Conservation (phyloP, 2,329 filamentous ascomycete species). For the Aspergillus aculeatinus region DNA sequence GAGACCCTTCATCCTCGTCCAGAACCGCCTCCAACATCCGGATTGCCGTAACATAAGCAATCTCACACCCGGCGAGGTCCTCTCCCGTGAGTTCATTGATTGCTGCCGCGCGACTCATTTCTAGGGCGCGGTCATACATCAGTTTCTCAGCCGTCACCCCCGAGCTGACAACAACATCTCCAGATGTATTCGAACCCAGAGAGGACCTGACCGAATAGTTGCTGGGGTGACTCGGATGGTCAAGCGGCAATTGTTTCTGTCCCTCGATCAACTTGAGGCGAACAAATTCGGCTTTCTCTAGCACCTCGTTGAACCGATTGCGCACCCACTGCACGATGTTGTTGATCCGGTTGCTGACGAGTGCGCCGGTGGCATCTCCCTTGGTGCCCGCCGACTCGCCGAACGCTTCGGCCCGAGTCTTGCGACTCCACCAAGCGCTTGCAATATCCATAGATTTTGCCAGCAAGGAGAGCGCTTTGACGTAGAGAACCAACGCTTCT, state of each 20-base stretch:
- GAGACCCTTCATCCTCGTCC: slow-evolving; percentile 68
- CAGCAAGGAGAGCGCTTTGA: slow-evolving; percentile 86
- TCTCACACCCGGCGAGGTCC: slow-evolving; percentile 81
- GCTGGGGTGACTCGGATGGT: slow-evolving; percentile 81
- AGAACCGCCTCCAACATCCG: slow-evolving; percentile 93
- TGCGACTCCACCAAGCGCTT: slow-evolving; percentile 84
- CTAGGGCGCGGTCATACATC: slow-evolving; percentile 95
- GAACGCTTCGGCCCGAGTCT: slow-evolving; percentile 64
- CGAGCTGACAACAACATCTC: slow-evolving; percentile 78
- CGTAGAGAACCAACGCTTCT: slow-evolving; percentile 91
- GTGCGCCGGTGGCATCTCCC: slow-evolving; percentile 50
- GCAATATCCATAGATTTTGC: slow-evolving; percentile 96
- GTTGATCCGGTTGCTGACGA: slow-evolving; percentile 72
- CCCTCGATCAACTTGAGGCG: slow-evolving; percentile 81
- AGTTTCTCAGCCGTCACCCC: slow-evolving; percentile 93
- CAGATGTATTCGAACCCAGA: slow-evolving; percentile 61
- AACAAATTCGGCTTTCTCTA: slow-evolving; percentile 96
- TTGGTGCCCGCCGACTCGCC: slow-evolving; percentile 44
- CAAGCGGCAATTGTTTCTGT: slow-evolving; percentile 76
- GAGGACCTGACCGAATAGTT: slow-evolving; percentile 66
- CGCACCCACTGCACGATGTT: slow-evolving; percentile 95
- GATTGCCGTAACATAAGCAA: slow-evolving; percentile 90
- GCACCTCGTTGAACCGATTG: slow-evolving; percentile 89
- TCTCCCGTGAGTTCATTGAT: slow-evolving; percentile 95
- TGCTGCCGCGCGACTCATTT: slow-evolving; percentile 93